phyloP scores from a whole-genome alignment of 371 early-diverging fungal genomes.

The Dichotomocladium elegans region DNA sequence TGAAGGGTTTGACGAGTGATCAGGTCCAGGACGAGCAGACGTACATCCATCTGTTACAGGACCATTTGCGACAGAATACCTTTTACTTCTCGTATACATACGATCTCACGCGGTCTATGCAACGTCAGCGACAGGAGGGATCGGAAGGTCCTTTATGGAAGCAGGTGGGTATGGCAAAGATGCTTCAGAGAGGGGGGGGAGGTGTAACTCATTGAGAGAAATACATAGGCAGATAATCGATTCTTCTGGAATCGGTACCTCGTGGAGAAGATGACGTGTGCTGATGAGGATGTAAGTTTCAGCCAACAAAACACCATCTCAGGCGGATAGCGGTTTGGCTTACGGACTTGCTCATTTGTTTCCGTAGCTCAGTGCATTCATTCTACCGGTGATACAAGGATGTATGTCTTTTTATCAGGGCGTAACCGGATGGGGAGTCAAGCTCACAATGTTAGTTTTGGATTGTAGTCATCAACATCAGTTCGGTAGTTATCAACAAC shows the following conservation, averaged over 20 bases:
- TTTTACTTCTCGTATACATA: conserved; percentile 85
- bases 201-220: background rate
- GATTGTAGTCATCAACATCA: conserved; percentile 50
- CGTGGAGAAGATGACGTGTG: conserved; percentile 54
- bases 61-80: conserved; percentile 54
- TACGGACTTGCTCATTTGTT: too few relatives aligned
- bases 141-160: conserved; percentile 19
- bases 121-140: conserved; percentile 58
- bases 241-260: conserved; percentile 90
- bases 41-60: conserved; percentile 68
- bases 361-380: conserved; percentile 65
- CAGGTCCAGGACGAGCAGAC: conserved; percentile 64
- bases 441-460: background rate
- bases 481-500: conserved; percentile 45
- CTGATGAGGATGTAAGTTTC: conserved; percentile 33
- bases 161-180: conserved; percentile 25
- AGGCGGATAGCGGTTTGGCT: too few relatives aligned
- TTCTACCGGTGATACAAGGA: conserved; percentile 89
- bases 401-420: conserved; percentile 69
- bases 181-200: background rate
- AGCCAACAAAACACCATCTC: background rate
- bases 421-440: background rate
- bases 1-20: conserved; percentile 19
- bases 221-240: conserved; percentile 66
- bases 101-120: conserved; percentile 78